These are phyloP conservation scores for Metahyphopichia silvanorum DNA, from an alignment of 805 yeast genomes.

Conservation along the genomic window DNA sequence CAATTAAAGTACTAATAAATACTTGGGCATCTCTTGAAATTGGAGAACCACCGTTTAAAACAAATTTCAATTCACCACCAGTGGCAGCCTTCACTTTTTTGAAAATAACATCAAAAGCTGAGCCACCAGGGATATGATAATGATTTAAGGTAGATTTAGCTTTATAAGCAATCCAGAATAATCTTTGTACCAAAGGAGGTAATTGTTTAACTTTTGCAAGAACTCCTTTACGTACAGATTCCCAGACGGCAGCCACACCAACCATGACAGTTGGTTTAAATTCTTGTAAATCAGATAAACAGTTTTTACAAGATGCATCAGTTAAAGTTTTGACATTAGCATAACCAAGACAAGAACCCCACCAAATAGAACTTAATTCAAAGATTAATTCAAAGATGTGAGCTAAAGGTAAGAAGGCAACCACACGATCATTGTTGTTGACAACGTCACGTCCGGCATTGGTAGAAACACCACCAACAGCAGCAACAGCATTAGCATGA, in stretches of 20 bases:
- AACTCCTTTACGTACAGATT: conserved; percentile 90
- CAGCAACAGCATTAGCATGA: conserved; percentile 72
- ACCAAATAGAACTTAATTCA: conserved; percentile 73
- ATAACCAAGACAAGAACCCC: conserved; percentile 91
- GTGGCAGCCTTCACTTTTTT: conserved; percentile 90
- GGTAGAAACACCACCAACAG: conserved; percentile 76
- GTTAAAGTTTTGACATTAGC: conserved; percentile 90
- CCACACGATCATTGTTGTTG: conserved; percentile 60
- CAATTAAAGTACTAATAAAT: conserved; percentile 70
- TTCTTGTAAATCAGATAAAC: conserved; percentile 82
- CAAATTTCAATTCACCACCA: conserved; percentile 76
- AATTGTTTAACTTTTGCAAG: conserved; percentile 65
- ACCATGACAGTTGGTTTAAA: conserved; percentile 93
- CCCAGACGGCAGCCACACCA: conserved; percentile 99
- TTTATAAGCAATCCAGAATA: conserved; percentile 86
- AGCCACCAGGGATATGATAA: conserved; percentile 73
- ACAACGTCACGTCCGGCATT: conserved; percentile 54
- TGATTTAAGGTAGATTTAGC: conserved; percentile 63
- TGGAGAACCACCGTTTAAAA: conserved; percentile 93
- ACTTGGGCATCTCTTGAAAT: conserved; percentile 76
- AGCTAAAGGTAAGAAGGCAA: conserved; percentile 91
- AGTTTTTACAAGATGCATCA: conserved; percentile 76
- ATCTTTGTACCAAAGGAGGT: conserved; percentile 65
- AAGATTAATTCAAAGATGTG: conserved; percentile 92
- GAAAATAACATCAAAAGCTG: conserved; percentile 73